Evolutionary conservation across 345 rosid genomes (phyloP), one percentile per base, ranked within the genome.

Genomic region (Brassica cretica): DNA sequence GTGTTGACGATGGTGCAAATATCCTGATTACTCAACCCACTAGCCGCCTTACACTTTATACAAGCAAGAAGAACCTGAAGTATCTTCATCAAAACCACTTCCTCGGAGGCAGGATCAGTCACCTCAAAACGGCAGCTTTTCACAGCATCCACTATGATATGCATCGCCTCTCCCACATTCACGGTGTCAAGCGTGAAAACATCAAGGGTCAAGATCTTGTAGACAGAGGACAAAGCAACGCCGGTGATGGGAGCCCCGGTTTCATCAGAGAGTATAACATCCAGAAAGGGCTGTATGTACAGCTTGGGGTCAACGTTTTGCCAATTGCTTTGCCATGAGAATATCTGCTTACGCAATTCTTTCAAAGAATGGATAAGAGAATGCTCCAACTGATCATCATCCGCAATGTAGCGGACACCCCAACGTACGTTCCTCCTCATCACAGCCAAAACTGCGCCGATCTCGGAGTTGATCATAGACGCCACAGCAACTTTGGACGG

Each of bases 31-130:
- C 86, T 86, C 85, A 91, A 82, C 77, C 68, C 70, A 78, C 76
- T 81, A 21, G 90, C 84, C n/a, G 89, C 91, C 74, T 85, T 91
- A 76, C 90, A 88, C 83, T 89, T 91, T 84, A 91, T 81, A 70
- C 93, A 91, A 77, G 93, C 96, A 44, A 89, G 70, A 77, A 91
- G 87, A 86, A 91, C 93, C 85, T 89, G 93, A 80, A 91, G 96
- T 73, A 91, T 89, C 81, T 91, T 91, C 90, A 89, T 85, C 73
- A 89, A 73, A 80, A 89, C 93, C 62, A 89, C 91, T 84, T 91
- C 93, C 81, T 91, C 96, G 1, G 93, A 89, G 37, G 86, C 88
- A 9, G 91, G 90, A 84, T 89, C 93, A 19, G 90, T 89, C 61
- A 91, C 91, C 81, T 89, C 96, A 55, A 91, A 91, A 62, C 91